Evolutionary conservation across 2,329 filamentous ascomycete species (phyloP).

Genomic region (Colletotrichum liriopes): DNA sequence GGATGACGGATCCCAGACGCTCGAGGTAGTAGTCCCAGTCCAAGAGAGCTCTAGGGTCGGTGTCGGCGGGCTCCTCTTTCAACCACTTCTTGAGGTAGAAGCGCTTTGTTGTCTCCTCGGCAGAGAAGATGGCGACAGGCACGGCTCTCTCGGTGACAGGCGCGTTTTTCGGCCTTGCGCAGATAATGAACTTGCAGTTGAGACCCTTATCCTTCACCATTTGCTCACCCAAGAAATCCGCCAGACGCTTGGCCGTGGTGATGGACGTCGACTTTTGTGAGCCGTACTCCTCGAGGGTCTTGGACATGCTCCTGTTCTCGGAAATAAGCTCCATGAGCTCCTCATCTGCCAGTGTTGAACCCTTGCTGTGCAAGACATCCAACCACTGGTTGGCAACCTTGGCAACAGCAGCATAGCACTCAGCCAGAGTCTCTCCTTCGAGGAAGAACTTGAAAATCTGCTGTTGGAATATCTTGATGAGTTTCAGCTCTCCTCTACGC

Average conservation of each 20-base stretch:
- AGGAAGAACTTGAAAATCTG: slow-evolving; percentile 99
- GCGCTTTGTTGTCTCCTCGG: slow-evolving; percentile 89
- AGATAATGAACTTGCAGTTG: slow-evolving; percentile 99
- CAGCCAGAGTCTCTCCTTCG: slow-evolving; percentile 87
- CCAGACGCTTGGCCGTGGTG: slow-evolving; percentile 93
- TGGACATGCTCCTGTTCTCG: slow-evolving; percentile 98
- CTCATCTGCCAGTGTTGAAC: slow-evolving; percentile 92
- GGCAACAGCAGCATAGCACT: slow-evolving; percentile 93
- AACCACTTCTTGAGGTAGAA: slow-evolving; percentile 96
- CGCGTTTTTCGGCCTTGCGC: slow-evolving; percentile 85
- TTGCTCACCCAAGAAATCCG: slow-evolving; percentile 96
- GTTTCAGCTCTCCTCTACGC: slow-evolving; percentile 95
- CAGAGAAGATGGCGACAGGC: slow-evolving; percentile 97
- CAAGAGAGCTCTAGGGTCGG: slow-evolving; percentile 89
- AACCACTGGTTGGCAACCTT: slow-evolving; percentile 97
- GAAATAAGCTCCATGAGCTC: slow-evolving; percentile 99
- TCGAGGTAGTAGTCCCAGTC: slow-evolving; percentile 99
- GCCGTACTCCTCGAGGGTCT: slow-evolving; percentile 97
- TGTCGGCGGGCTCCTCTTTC: slow-evolving; percentile 91
- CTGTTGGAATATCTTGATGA: slow-evolving; percentile 99
- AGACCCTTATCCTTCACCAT: slow-evolving; percentile 99
- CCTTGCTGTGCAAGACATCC: slow-evolving; percentile 92
- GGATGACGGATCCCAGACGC: slow-evolving; percentile 95
- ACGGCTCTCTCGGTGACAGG: slow-evolving; percentile 96
- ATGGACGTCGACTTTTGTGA: slow-evolving; percentile 98